Evolutionary conservation across 179 eudicot species (phyloP), one percentile per base, ranked within the genome.

Genomic region (Silene noctiflora): DNA sequence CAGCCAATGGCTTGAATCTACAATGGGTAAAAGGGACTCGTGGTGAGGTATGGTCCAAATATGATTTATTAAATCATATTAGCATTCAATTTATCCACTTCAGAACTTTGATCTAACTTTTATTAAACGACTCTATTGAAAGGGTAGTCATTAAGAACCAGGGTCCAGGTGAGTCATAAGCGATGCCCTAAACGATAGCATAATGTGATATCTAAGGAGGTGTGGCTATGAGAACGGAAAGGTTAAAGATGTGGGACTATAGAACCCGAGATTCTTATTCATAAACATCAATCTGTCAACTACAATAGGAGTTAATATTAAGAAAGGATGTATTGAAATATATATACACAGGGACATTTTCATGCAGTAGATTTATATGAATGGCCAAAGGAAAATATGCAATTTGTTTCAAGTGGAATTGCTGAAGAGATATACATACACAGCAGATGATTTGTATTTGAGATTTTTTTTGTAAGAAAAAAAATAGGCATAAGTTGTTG

Each of bases 391-490:
- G 14, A 17, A 46, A 35, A 78, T 42, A 42, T 42, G 48, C 48
- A 39, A 24, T 53, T 10, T 19, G 33, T 33, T 75, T 33, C 20
- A 16, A 11, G 20, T n/a, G 61, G 66, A n/a, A 20, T n/a, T 19
- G 44, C 33, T 27, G 65, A 69, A 65, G 42, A 63, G 56, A 35
- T 35, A 64, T 33, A 21, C 59, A 61, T 63, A 33, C 48, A 56
- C 46, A 25, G n/a, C 19, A 64, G 14, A n/a, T 16, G 12, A 63
- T 42, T 42, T 42, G 48, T 42, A 42, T 42, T 10, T 42, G 48
- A 42, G 48, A 42, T 42, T 35, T 35, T 33, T 42, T 42, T 42
- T 10, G 48, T 42, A 68, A 8, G 3, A 29, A 22, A 67, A 12
- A 67, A 69, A 62, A 14, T 17, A 53, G 17, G 31, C 68, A 20